Conservation (phyloP, 2,329 filamentous ascomycete species). For the Elsinoe batatas region DNA sequence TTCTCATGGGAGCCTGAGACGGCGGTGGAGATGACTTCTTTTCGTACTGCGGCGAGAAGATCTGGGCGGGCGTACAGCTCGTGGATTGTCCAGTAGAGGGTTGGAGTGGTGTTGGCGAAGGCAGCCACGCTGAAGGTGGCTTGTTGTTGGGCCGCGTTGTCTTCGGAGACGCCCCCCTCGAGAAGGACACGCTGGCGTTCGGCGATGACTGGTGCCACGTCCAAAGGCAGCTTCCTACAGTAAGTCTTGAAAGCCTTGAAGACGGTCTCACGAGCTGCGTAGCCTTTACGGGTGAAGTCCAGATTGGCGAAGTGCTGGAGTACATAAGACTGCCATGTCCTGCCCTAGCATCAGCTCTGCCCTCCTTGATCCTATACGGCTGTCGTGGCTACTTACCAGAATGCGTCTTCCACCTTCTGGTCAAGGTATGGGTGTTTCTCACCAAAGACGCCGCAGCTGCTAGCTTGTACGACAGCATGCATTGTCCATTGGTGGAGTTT, state of each 20-base stretch:
- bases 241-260: neutral
- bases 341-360: neutral
- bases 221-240: neutral
- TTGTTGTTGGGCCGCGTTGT: neutral
- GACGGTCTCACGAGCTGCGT: neutral
- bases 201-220: neutral
- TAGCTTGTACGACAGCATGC: neutral
- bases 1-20: neutral
- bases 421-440: slow-evolving; percentile 1
- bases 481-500: neutral
- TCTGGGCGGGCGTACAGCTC: slow-evolving; percentile 30
- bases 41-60: slow-evolving; percentile 25
- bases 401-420: slow-evolving; percentile 3
- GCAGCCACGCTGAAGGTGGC: slow-evolving; percentile 21
- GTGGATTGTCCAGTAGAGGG: slow-evolving; percentile 31
- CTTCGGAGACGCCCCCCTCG: neutral
- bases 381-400: neutral
- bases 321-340: neutral
- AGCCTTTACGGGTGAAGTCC: neutral
- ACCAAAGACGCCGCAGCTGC: neutral
- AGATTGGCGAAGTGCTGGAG: neutral
- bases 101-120: slow-evolving; percentile 31
- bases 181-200: neutral
- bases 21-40: slow-evolving; percentile 25
- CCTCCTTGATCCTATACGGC: neutral